A percentile compares a stretch with the other conserved stretches of the same genome.
phyloP scores from a whole-genome alignment of 2,329 filamentous ascomycete genomes.

The Talaromyces funiculosus region DNA sequence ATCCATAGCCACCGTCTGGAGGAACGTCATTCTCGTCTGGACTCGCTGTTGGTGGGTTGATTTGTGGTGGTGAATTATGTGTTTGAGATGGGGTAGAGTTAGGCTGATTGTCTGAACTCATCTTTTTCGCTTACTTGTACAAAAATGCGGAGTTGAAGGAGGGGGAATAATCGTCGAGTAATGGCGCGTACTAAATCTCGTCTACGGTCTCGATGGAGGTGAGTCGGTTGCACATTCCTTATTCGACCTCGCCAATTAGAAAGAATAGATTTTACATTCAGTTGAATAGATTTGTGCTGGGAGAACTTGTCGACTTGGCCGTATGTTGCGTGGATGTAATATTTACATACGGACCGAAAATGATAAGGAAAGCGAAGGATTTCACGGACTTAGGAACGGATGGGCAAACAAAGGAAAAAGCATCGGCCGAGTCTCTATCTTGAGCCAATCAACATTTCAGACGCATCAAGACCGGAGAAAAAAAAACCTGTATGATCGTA shows the following conservation, averaged over 20 bases:
- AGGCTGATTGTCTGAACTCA: neutral
- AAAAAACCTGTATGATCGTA: too few species aligned
- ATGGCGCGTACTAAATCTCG: neutral
- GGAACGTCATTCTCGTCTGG: slow-evolving; percentile 16
- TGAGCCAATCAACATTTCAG: too few species aligned
- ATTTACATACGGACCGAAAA: too few species aligned
- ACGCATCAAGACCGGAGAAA: too few species aligned
- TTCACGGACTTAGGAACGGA: too few species aligned
- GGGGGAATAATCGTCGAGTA: neutral
- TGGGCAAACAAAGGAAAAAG: too few species aligned
- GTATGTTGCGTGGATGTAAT: neutral
- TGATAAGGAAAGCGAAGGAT: too few species aligned
- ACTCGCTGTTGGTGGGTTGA: neutral
- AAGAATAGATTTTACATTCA: neutral
- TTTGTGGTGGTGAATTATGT: neutral
- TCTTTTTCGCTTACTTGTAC: neutral
- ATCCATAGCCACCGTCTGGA: slow-evolving; percentile 56
- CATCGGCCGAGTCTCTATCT: too few species aligned
- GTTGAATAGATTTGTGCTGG: neutral
- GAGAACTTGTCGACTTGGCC: neutral
- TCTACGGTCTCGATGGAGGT: neutral
- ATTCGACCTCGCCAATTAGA: neutral
- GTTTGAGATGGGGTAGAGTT: neutral
- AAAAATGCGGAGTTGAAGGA: neutral
- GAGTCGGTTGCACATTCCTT: neutral